phyloP scores from a whole-genome alignment of 1,284 basidiomycete species.

The Uromyces viciae-fabae region DNA sequence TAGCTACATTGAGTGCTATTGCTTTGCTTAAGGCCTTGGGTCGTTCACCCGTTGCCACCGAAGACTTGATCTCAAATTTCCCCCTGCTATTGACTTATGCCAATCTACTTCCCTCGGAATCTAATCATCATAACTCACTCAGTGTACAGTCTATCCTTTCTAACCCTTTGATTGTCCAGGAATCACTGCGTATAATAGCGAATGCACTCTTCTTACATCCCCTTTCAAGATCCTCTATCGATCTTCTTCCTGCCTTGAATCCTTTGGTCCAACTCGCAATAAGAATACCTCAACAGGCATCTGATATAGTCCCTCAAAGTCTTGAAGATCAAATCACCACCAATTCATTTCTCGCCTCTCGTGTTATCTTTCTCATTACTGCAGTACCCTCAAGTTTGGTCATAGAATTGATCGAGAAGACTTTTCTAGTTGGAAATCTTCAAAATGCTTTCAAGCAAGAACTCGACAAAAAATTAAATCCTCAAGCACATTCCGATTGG shows the following conservation, averaged over 20 bases:
- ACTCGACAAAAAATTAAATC: conserved; percentile 64
- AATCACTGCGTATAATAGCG: conserved; percentile 26
- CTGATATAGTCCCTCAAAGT: neutral
- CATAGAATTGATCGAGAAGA: conserved; percentile 51
- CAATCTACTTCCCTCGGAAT: conserved; percentile 11
- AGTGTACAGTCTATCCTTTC: conserved; percentile 1
- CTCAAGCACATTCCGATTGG: conserved; percentile 54
- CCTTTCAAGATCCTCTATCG: conserved; percentile 17
- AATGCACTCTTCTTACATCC: conserved; percentile 41
- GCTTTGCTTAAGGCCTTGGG: conserved; percentile 4
- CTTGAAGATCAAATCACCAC: neutral
- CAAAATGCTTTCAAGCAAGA: conserved; percentile 63
- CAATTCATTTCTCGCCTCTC: conserved; percentile 66
- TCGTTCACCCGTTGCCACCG: conserved; percentile 20
- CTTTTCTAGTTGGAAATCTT: conserved; percentile 61
- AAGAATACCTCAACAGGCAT: neutral
- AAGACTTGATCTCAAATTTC: conserved; percentile 19
- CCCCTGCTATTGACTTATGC: conserved; percentile 18
- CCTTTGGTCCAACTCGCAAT: conserved; percentile 13
- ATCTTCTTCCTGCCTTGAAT: conserved; percentile 29
- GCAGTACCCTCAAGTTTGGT: conserved; percentile 20
- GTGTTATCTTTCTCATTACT: conserved; percentile 67
- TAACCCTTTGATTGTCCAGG: conserved; percentile 20
- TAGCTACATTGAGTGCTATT: conserved; percentile 21
- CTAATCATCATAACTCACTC: neutral